A percentile compares a stretch with the other conserved stretches of the same genome.
phyloP scores from a whole-genome alignment of 495 filamentous ascomycete species.

The Choiromyces venosus region DNA sequence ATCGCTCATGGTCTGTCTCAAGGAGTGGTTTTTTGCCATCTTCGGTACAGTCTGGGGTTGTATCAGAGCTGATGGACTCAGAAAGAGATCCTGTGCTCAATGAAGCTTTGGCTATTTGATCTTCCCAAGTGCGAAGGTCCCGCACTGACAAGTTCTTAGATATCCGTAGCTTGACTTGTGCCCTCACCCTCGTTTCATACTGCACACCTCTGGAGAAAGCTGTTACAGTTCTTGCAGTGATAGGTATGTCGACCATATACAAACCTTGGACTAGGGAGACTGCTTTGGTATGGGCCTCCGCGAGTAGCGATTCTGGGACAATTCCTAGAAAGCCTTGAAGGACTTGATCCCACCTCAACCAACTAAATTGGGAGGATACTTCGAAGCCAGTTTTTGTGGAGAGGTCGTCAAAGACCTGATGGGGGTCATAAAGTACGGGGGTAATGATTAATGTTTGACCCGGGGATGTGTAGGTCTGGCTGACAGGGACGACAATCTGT shows the following conservation, averaged over 20 bases:
- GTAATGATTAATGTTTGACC: slow-evolving; percentile 18
- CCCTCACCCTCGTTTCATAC: slow-evolving; percentile 24
- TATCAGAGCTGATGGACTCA: neutral
- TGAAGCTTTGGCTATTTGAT: neutral
- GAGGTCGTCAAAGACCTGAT: slow-evolving; percentile 12
- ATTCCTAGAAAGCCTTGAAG: neutral
- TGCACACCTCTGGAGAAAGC: slow-evolving; percentile 10
- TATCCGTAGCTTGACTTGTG: slow-evolving; percentile 17
- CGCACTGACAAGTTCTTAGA: neutral
- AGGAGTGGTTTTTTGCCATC: neutral
- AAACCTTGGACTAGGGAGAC: neutral
- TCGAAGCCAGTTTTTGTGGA: slow-evolving; percentile 15
- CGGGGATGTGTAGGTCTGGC: slow-evolving; percentile 17
- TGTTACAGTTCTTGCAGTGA: slow-evolving; percentile 17
- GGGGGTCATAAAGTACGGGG: slow-evolving; percentile 26
- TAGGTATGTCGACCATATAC: neutral
- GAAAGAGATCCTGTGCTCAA: neutral
- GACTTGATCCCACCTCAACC: slow-evolving; percentile 1
- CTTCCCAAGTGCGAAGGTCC: neutral
- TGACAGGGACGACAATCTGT: slow-evolving; percentile 23
- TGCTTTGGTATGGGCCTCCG: neutral
- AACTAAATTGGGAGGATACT: neutral
- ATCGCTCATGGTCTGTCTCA: neutral
- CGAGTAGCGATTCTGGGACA: neutral
- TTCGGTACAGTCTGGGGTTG: neutral